Evolutionary conservation across 2,329 filamentous ascomycete genomes (phyloP).

Genomic region (Fusarium sp.): DNA sequence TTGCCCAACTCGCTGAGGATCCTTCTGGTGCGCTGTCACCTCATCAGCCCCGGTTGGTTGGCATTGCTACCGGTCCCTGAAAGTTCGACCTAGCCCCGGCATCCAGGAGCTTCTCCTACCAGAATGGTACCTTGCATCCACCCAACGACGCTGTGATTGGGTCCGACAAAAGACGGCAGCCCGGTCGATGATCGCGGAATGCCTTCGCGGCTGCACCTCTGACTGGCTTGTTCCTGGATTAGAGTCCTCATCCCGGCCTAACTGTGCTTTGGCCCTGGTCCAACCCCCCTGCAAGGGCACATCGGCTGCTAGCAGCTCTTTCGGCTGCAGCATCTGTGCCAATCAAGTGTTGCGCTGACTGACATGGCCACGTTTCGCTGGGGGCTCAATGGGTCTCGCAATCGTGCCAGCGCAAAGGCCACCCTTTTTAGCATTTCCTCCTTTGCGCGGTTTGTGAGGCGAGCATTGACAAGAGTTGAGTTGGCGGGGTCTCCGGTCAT

Average conservation of each 20-base stretch:
- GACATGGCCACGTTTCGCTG: slow-evolving; percentile 41
- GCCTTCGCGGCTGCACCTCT: slow-evolving; percentile 41
- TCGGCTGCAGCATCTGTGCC: slow-evolving; percentile 17
- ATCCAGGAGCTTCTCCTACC: slow-evolving; percentile 37
- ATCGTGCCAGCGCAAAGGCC: slow-evolving; percentile 32
- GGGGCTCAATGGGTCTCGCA: slow-evolving; percentile 23
- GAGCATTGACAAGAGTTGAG: slow-evolving; percentile 3
- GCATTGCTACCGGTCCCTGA: slow-evolving; percentile 36
- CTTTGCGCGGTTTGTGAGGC: slow-evolving; percentile 45
- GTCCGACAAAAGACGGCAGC: slow-evolving; percentile 16
- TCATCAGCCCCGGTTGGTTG: slow-evolving; percentile 37
- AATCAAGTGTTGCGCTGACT: slow-evolving; percentile 41
- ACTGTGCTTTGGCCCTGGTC: slow-evolving; percentile 35
- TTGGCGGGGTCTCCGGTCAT: slow-evolving; percentile 34
- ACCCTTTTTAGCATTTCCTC: slow-evolving; percentile 37
- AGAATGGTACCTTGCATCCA: slow-evolving; percentile 47
- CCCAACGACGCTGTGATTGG: slow-evolving; percentile 41
- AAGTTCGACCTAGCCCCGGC: slow-evolving; percentile 42
- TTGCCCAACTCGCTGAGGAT: slow-evolving; percentile 6
- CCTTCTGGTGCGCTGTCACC: slow-evolving; percentile 44
- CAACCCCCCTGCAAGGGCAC: slow-evolving; percentile 37
- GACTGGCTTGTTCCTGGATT: slow-evolving; percentile 48
- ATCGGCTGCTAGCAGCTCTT: slow-evolving; percentile 33
- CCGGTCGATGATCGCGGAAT: slow-evolving; percentile 42
- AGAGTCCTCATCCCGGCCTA: slow-evolving; percentile 37